phyloP scores from a whole-genome alignment of 2,329 filamentous ascomycete species.

The Ceratocystis eucalypticola region DNA sequence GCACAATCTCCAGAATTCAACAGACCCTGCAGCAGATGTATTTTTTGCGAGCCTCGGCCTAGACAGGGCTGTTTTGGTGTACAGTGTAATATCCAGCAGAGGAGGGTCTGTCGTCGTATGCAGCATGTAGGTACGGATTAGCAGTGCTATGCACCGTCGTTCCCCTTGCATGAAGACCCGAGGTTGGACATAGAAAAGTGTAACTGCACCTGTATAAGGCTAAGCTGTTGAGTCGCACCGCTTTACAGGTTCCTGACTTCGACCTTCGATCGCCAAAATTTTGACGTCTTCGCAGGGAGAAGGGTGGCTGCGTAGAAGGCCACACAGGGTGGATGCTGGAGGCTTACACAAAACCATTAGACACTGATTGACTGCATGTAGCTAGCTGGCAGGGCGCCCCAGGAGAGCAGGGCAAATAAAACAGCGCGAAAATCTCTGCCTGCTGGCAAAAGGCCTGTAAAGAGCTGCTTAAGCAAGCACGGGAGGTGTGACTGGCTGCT shows the following conservation, averaged over 20 bases:
- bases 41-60: no score
- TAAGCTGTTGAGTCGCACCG: not conserved
- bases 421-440: not conserved
- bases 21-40: no score
- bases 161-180: not conserved
- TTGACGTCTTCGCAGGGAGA: not conserved
- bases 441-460: not conserved
- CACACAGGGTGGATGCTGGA: no score
- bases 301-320: not conserved
- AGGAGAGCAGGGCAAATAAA: not conserved
- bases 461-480: not conserved
- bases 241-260: not conserved
- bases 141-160: not conserved
- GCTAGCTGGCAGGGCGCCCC: not conserved
- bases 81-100: not conserved
- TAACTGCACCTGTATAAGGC: not conserved
- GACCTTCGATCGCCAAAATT: not conserved
- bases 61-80: no score
- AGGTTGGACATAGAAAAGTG: not conserved
- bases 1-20: no score
- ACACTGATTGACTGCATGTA: no score
- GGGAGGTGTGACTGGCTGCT: not conserved
- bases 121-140: not conserved
- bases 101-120: not conserved
- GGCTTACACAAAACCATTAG: no score